A percentile compares a stretch with the other conserved stretches of the same genome.
These are phyloP conservation scores for Vaccinium darrowii DNA, from an alignment of 148 eudicot species.

Conservation along the genomic window DNA sequence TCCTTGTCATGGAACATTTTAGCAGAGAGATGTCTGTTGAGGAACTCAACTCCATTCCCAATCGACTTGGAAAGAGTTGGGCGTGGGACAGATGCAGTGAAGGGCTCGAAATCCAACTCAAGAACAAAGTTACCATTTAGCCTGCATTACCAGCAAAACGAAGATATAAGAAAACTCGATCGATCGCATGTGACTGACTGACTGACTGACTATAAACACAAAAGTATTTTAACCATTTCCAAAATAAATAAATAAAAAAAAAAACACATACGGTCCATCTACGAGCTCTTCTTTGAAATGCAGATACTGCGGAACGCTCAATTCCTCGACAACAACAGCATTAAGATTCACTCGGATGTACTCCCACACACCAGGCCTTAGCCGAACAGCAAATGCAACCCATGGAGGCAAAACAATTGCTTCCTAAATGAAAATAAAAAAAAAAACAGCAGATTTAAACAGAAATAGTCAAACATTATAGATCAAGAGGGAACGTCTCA, in stretches of 20 bases:
- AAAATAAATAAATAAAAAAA: too few relatives aligned
- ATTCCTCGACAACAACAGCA: conserved; percentile 60
- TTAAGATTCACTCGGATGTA: conserved; percentile 69
- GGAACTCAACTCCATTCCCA: conserved; percentile 97
- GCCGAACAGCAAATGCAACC: conserved; percentile 84
- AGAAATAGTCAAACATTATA: not conserved
- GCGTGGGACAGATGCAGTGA: conserved; percentile 77
- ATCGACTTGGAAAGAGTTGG: conserved; percentile 95
- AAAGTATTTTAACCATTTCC: too few relatives aligned
- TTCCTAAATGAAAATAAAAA: conserved; percentile 28
- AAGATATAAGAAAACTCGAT: not conserved
- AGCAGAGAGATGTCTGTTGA: conserved; percentile 94
- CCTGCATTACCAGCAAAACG: conserved; percentile 28
- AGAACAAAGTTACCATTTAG: conserved; percentile 85
- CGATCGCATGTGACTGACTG: too few relatives aligned
- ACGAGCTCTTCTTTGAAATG: conserved; percentile 89
- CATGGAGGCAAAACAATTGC: conserved; percentile 84
- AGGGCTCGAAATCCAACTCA: conserved; percentile 94
- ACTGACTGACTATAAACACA: too few relatives aligned
- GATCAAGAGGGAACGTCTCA: not conserved
- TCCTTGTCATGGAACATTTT: conserved; percentile 99
- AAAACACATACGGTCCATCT: conserved; percentile 56
- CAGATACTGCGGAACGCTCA: conserved; percentile 70
- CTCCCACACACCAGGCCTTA: conserved; percentile 97
- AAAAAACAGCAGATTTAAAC: not conserved